These are phyloP conservation scores for Chrysochromulina parva DNA, from an alignment of 78 protist genomes.

Conservation along the genomic window DNA sequence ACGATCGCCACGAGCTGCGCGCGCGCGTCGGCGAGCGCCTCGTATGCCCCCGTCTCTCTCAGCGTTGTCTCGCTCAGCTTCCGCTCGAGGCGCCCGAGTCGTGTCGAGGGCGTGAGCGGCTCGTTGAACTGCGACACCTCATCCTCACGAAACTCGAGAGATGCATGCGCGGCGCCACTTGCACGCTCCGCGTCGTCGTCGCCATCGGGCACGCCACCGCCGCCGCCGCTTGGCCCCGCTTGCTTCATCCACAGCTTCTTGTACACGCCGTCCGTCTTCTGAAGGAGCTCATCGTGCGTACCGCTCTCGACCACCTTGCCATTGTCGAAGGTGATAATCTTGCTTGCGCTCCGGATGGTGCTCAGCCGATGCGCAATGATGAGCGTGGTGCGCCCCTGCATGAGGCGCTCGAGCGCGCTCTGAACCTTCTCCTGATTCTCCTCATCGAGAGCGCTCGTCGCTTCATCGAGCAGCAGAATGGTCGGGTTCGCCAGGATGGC, in stretches of 20 bases:
- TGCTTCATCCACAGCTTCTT: not conserved
- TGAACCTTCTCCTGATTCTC: slow-evolving; percentile 76
- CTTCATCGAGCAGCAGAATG: slow-evolving; percentile 93
- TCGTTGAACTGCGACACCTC: too few relatives aligned
- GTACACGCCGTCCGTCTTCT: not conserved
- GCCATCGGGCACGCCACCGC: too few relatives aligned
- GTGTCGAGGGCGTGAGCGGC: too few relatives aligned
- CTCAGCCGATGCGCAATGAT: slow-evolving; percentile 56
- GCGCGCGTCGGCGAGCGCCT: too few relatives aligned
- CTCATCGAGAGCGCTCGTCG: slow-evolving; percentile 87
- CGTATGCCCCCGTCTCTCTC: too few relatives aligned
- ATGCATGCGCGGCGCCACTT: too few relatives aligned
- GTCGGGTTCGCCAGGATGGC: slow-evolving; percentile 87
- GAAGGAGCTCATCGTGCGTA: slow-evolving; percentile 74
- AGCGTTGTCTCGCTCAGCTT: too few relatives aligned
- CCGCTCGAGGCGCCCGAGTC: too few relatives aligned
- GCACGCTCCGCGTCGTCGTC: too few relatives aligned
- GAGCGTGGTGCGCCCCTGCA: slow-evolving; percentile 57
- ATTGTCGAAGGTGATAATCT: slow-evolving; percentile 68
- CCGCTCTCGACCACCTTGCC: slow-evolving; percentile 83
- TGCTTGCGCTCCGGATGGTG: slow-evolving; percentile 73
- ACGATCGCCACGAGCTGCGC: too few relatives aligned
- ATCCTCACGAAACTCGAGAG: too few relatives aligned
- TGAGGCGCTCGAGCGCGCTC: slow-evolving; percentile 54
- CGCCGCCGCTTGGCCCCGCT: too few relatives aligned